These are phyloP conservation scores for Lizonia empirigonia DNA, from an alignment of 2,329 filamentous ascomycete species.

Conservation along the genomic window DNA sequence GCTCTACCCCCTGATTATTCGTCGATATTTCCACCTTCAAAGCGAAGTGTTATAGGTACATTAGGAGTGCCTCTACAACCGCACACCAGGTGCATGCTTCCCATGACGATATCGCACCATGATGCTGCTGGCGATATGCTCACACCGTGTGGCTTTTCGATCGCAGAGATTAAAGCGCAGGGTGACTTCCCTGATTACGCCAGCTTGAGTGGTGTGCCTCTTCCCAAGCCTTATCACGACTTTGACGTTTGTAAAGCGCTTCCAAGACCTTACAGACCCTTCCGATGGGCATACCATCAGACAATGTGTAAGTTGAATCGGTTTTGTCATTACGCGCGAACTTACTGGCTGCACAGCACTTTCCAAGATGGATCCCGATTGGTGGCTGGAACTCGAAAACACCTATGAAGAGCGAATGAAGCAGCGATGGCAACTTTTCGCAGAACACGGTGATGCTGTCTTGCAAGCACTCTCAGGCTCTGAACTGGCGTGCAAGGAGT, in stretches of 20 bases:
- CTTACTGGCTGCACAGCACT: constrained; percentile 61
- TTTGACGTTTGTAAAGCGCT: constrained; percentile 73
- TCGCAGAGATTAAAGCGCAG: constrained; percentile 70
- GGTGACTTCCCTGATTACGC: constrained; percentile 83
- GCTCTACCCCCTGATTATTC: constrained; percentile 45
- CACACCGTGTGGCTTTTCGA: constrained; percentile 72
- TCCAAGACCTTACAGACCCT: constrained; percentile 78
- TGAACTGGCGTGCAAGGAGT: constrained; percentile 79
- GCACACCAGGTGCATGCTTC: constrained; percentile 27
- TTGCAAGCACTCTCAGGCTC: constrained; percentile 73
- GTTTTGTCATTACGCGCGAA: neutral
- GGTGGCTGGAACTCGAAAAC: constrained; percentile 86
- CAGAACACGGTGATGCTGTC: constrained; percentile 66
- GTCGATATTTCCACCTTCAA: constrained; percentile 60
- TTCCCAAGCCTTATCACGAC: constrained; percentile 65
- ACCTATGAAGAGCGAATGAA: constrained; percentile 71
- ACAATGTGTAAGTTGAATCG: constrained; percentile 75
- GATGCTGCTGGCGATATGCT: constrained; percentile 49
- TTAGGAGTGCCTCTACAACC: neutral
- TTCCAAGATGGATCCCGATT: constrained; percentile 78
- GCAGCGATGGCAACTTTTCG: constrained; percentile 70
- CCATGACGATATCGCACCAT: constrained; percentile 33
- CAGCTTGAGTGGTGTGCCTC: constrained; percentile 72
- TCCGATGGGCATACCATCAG: constrained; percentile 85
- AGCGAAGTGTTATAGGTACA: constrained; percentile 44